Evolutionary conservation across 768 basidiomycete species (phyloP).

Genomic region (Boletus sp.): DNA sequence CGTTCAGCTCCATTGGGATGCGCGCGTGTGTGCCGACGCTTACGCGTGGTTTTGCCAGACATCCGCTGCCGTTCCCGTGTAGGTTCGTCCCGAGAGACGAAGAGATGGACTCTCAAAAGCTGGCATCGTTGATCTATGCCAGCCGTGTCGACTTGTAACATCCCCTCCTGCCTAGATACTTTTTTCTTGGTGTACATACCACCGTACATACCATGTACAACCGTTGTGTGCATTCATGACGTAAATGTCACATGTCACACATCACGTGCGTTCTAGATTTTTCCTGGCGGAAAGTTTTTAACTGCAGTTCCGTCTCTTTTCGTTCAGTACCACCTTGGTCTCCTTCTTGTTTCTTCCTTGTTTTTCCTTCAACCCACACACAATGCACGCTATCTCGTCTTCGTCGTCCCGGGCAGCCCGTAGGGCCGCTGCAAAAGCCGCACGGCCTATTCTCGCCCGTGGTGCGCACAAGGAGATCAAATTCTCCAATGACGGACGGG

Average conservation of each 20-base stretch:
- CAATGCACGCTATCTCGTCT: conserved; percentile 69
- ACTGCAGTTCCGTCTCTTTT: conserved; percentile 14
- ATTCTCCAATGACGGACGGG: conserved; percentile 94
- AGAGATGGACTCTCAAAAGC: conserved; percentile 12
- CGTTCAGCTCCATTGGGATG: not conserved
- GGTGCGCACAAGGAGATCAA: conserved; percentile 94
- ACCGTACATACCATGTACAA: no score
- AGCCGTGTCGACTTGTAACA: conserved; percentile 5
- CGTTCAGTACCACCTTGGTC: not conserved
- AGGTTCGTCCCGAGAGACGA: conserved; percentile 13
- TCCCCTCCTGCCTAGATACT: not conserved
- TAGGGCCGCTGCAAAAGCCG: conserved; percentile 57
- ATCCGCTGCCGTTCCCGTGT: conserved; percentile 19
- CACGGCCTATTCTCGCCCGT: conserved; percentile 54
- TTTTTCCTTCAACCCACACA: conserved; percentile 17
- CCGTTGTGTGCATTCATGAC: no score
- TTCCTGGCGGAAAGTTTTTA: conserved; percentile 27
- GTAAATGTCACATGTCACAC: conserved; percentile 8
- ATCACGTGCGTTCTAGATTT: conserved; percentile 33
- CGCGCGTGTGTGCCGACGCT: not conserved
- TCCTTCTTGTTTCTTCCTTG: not conserved
- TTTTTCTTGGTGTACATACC: no score
- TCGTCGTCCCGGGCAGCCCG: conserved; percentile 67
- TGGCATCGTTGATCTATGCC: conserved; percentile 10
- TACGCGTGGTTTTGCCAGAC: not conserved